Evolutionary conservation across 1,284 basidiomycete genomes (phyloP).

Genomic region (Trichosporon asahii): DNA sequence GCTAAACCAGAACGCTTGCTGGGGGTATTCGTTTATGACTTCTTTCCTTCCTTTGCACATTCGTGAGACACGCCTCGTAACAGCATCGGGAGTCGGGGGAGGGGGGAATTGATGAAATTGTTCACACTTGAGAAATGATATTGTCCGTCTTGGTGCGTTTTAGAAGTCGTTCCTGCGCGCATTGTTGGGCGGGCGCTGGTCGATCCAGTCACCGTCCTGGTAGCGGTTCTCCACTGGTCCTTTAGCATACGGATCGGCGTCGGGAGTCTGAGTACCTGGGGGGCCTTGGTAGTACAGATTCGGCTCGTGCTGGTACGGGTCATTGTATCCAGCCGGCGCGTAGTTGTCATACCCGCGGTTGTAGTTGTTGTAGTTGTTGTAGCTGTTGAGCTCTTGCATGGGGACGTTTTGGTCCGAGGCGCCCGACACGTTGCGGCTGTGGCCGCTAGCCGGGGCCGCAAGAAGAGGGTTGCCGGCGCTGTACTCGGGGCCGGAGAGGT

Average conservation of each 20-base stretch:
- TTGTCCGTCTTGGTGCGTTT: background rate
- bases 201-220: slow-evolving; percentile 7
- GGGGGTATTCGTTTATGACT: slow-evolving; percentile 2
- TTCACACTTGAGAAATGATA: background rate
- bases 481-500: slow-evolving; percentile 4
- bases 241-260: background rate
- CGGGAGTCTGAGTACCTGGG: background rate
- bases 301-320: slow-evolving; percentile 8
- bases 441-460: background rate
- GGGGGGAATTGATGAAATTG: background rate
- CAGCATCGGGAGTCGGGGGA: background rate
- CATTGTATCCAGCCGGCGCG: background rate
- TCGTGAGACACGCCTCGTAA: background rate
- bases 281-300: background rate
- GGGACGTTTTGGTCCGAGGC: background rate
- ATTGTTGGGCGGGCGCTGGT: background rate
- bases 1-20: background rate
- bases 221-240: background rate
- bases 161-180: background rate
- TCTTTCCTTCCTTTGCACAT: background rate
- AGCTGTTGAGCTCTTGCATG: background rate
- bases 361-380: background rate
- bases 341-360: background rate
- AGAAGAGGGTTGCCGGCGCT: background rate
- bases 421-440: background rate